Base-by-base conservation (phyloP, 2,329 filamentous ascomycete species). In the Phaeosphaeriaceae sp. region DNA sequence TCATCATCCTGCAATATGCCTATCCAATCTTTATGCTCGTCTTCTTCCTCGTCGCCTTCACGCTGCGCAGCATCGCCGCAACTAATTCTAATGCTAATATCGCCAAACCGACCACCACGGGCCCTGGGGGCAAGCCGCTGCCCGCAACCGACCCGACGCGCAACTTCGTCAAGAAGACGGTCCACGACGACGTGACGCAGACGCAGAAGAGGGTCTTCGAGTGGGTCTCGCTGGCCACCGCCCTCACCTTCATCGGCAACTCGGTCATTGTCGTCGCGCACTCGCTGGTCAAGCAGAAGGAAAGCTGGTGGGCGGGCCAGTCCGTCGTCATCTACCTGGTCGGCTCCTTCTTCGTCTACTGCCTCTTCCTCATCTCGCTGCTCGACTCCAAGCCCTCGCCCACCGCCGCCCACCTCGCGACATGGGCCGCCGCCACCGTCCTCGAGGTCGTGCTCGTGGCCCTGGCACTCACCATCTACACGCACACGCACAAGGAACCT, bases 71-170 rank as follows among this genome's bases (percentile, higher is more conserved):
- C 68, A 83, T 91, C 62, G 71, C 83, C 59, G 82, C 85, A 41
- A 78, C 78, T 66, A 83, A 76, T 63, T 66, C 68, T 57, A 78
- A 76, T 71, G 80, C 80, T 66, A 79, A 81, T 61, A 76, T 77
- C 61, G 76, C 80, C 47, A 75, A 81, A 68, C 73, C 78, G 44
- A 75, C 79, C 58, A 84, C 86, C 64, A 88, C 84, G 53, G 93
- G 93, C n/a, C 93, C 93, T 1, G 93, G 92, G 55, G 94, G 93
- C 66, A 93, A 96, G 76, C 92, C 92, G 33, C 82, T 97, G 53
- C 93, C 92, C 58, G 90, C 88, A 73, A 87, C 77, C 71, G 81
- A 79, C 68, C 78, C 76, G 63, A 78, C 74, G 51, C 75, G 67
- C 69, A 71, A 77, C 70, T 68, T 73, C 56, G 71, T 82, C 74